Evolutionary conservation across 768 basidiomycete species (phyloP), one percentile per base, ranked within the genome.

Genomic region (Cyathus striatus): DNA sequence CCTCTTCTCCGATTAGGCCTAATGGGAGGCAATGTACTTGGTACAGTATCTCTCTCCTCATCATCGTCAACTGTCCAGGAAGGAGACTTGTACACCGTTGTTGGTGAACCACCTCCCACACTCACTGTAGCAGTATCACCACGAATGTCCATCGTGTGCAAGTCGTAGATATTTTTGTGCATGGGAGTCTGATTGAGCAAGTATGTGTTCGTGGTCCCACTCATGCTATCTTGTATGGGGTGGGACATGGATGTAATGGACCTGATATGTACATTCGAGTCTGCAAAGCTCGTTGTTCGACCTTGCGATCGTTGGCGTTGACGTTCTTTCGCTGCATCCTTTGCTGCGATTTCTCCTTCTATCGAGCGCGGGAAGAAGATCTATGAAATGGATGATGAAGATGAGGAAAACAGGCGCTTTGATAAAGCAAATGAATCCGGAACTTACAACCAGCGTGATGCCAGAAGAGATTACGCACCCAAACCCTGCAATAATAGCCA

Each of bases 281-380:
- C n/a, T n/a, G n/a, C n/a, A n/a, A 56, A 34, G 21, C 52, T 57
- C 13, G 55, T 47, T 10, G 47, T 52, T 12, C 47, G 46, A 25
- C 56, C 63, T 22, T 36, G 49, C 12, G 61, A 61, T 16, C 62
- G 60, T 16, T 51, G 54, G n/a, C 64, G 68, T 49, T 63, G 68
- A 32, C 61, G 57, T 30, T 69, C 68, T 16, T 64, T 71, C 1
- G 61, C 59, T 10, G 71, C 71, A 38, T 83, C 79, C 20, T 63
- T 69, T 3, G 65, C 61, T 3, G 73, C 67, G 18, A 84, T 81
- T 60, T 86, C 85, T 16, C 72, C 65, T 59, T 84, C 74, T 34
- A 83, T 72, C 4, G 83, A 85, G 30, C 88, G 83, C 41, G 88
- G 88, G 66, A 90, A 90, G 71, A 90, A 90, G 25, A 90, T 85